These are phyloP conservation scores for Sporothrix curviconia DNA, from an alignment of 2,329 filamentous ascomycete species.

Conservation along the genomic window DNA sequence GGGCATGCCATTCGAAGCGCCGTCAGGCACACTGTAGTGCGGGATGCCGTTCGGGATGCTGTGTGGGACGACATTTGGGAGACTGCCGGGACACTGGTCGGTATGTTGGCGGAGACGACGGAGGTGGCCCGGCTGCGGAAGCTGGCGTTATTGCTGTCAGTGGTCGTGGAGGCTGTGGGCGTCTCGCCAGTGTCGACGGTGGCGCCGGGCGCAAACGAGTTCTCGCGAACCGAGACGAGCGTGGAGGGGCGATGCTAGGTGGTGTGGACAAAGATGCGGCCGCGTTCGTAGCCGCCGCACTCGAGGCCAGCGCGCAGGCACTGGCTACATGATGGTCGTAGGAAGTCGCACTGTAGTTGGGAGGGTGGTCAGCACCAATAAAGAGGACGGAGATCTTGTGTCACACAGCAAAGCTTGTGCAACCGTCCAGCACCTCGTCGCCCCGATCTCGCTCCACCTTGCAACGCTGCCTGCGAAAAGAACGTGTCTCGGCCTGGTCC, in stretches of 20 bases:
- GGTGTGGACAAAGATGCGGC: slow-evolving; percentile 22
- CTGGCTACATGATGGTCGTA: slow-evolving; percentile 21
- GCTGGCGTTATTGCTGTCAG: neutral
- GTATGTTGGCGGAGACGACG: too few relatives aligned
- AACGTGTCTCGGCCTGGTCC: neutral
- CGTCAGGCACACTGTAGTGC: too few relatives aligned
- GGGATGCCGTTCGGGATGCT: too few relatives aligned
- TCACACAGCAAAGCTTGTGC: neutral
- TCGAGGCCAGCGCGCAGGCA: slow-evolving; percentile 20
- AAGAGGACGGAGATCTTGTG: neutral
- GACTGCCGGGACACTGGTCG: too few relatives aligned
- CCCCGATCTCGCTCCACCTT: too few relatives aligned
- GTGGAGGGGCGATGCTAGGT: slow-evolving; percentile 11
- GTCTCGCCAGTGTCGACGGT: neutral
- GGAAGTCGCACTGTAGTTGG: slow-evolving; percentile 21
- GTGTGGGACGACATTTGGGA: too few relatives aligned
- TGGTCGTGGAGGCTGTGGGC: neutral
- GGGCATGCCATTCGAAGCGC: too few relatives aligned
- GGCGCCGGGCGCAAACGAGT: slow-evolving; percentile 4
- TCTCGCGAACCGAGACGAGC: slow-evolving; percentile 13
- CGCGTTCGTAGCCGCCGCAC: slow-evolving; percentile 22
- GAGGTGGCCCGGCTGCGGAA: neutral
- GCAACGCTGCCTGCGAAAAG: too few relatives aligned
- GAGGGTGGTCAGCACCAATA: too few relatives aligned
- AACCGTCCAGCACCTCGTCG: too few relatives aligned